phyloP scores from a whole-genome alignment of 1,139 yeast species.

The Lodderomyces parapsilosis region DNA sequence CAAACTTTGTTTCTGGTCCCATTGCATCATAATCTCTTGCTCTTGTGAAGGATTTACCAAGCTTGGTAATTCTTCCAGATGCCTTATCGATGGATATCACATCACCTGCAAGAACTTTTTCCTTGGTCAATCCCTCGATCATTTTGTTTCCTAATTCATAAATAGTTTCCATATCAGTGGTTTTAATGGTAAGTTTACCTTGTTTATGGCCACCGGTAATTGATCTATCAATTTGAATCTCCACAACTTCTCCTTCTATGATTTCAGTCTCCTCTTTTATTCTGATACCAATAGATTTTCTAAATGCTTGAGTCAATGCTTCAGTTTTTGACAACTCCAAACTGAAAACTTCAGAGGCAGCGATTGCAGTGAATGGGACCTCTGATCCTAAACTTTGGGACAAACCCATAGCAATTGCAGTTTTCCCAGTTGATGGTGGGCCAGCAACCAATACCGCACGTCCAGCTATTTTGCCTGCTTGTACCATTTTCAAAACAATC shows the following conservation, averaged over 20 bases:
- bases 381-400: conserved; percentile 86
- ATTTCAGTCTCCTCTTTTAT: conserved; percentile 97
- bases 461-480: conserved; percentile 93
- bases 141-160: conserved; percentile 96
- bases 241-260: conserved; percentile 98
- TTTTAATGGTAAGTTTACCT: conserved; percentile 94
- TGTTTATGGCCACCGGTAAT: conserved; percentile 97
- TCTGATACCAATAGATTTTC: conserved; percentile 92
- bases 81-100: conserved; percentile 95
- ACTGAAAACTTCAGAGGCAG: conserved; percentile 91
- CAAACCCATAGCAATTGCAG: conserved; percentile 97
- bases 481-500: conserved; percentile 86
- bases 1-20: conserved; percentile 98
- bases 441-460: conserved; percentile 96
- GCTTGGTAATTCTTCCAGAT: conserved; percentile 86
- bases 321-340: conserved; percentile 93
- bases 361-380: conserved; percentile 93
- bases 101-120: conserved; percentile 96
- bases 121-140: conserved; percentile 95
- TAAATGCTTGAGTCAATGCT: conserved; percentile 91
- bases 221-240: conserved; percentile 94
- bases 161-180: conserved; percentile 98
- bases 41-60: conserved; percentile 93
- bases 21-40: conserved; percentile 98
- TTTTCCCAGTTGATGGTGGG: conserved; percentile 98